These are phyloP conservation scores for Lactarius hengduanensis DNA, from an alignment of 768 basidiomycete species.

Conservation along the genomic window DNA sequence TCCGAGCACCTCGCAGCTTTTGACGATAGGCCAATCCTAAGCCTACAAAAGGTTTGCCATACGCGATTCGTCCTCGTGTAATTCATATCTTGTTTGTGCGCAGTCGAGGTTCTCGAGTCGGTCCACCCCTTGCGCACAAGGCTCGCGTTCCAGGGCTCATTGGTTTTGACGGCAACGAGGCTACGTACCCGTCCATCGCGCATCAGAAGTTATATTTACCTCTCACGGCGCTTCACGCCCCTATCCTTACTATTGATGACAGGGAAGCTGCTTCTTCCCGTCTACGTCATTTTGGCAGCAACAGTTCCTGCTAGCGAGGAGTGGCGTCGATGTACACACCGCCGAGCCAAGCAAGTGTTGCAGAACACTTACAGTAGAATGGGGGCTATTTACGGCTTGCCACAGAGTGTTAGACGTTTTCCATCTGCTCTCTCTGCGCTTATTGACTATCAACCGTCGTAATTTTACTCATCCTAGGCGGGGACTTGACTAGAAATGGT, in stretches of 20 bases:
- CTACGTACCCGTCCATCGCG: conserved; percentile 14
- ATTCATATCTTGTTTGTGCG: conserved; percentile 3
- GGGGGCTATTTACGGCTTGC: neutral
- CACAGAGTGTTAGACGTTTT: neutral
- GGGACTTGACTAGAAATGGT: neutral
- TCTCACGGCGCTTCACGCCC: neutral
- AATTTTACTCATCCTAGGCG: conserved; percentile 3
- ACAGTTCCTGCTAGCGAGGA: neutral
- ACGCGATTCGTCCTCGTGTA: conserved; percentile 3
- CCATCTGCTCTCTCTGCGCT: neutral
- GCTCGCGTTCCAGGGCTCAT: conserved; percentile 6
- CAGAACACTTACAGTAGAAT: neutral
- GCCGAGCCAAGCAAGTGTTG: neutral
- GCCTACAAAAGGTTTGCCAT: conserved; percentile 13
- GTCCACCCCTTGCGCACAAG: conserved; percentile 9
- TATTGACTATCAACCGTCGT: neutral
- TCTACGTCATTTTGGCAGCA: conserved; percentile 16
- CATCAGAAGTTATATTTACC: neutral
- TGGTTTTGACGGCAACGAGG: conserved; percentile 14
- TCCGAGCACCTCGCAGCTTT: conserved; percentile 22
- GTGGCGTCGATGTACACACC: neutral
- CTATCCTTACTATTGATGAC: neutral
- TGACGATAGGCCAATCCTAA: conserved; percentile 3
- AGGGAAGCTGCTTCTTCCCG: conserved; percentile 3
- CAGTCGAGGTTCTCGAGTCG: conserved; percentile 4